phyloP scores from a whole-genome alignment of 164 flowering plant species.

The Piper longum region DNA sequence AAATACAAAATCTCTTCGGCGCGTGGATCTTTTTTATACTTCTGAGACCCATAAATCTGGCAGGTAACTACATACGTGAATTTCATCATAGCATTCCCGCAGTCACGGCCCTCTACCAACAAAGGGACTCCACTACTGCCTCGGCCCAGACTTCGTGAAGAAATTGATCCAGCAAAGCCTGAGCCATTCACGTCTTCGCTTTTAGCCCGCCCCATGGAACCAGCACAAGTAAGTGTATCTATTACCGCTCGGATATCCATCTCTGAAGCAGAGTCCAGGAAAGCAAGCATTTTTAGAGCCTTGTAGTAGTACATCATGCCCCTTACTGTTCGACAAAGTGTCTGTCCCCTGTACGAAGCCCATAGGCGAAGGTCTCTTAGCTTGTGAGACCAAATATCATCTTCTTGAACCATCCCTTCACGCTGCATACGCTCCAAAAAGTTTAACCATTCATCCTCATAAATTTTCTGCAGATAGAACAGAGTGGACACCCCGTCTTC shows the following conservation, averaged over 20 bases:
- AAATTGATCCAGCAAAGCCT: conserved; percentile 11
- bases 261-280: conserved; percentile 88
- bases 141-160: conserved; percentile 25
- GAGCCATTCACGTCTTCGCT: conserved; percentile 14
- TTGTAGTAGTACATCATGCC: conserved; percentile 97
- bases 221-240: conserved; percentile 32
- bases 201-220: conserved; percentile 21
- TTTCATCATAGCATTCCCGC: conserved; percentile 71
- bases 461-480: conserved; percentile 83
- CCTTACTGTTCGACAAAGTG: conserved; percentile 84
- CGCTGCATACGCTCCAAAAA: conserved; percentile 75
- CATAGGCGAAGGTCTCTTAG: conserved; percentile 69
- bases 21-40: conserved; percentile 42
- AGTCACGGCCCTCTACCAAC: conserved; percentile 62
- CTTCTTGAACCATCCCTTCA: conserved; percentile 57
- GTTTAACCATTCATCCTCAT: conserved; percentile 80
- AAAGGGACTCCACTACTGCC: conserved; percentile 40
- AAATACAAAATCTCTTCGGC: conserved; percentile 71
- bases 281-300: conserved; percentile 80
- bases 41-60: conserved; percentile 82
- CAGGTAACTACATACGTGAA: conserved; percentile 84
- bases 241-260: conserved; percentile 64
- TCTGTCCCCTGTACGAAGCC: conserved; percentile 97
- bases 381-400: conserved; percentile 50
- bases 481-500: conserved; percentile 91